phyloP scores from a whole-genome alignment of 2,329 filamentous ascomycete species.

The Akanthomyces muscarius region DNA sequence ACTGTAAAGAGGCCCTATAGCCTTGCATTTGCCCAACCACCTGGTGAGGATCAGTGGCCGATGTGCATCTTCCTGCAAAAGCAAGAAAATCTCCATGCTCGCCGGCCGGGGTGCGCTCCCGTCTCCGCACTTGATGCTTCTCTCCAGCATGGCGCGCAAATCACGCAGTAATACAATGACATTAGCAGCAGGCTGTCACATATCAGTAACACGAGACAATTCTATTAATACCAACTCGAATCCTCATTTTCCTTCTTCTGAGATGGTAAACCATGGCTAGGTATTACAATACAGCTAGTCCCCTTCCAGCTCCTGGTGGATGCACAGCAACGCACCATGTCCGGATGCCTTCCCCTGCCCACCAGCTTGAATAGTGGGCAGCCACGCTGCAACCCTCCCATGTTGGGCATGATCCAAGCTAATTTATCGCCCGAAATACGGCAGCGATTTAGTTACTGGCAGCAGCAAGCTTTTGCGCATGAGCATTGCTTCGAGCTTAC shows the following conservation, averaged over 20 bases:
- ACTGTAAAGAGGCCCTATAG: neutral
- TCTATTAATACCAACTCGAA: neutral
- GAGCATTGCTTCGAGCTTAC: too few species aligned
- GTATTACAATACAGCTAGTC: neutral
- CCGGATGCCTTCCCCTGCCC: constrained; percentile 2
- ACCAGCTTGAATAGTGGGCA: neutral
- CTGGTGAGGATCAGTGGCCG: neutral
- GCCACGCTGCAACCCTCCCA: constrained; percentile 13
- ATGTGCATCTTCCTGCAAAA: neutral
- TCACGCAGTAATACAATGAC: constrained; percentile 1
- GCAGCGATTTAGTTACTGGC: neutral
- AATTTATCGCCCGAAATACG: neutral
- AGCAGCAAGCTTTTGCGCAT: neutral
- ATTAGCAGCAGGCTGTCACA: neutral
- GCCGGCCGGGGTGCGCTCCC: neutral
- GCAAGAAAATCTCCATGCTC: neutral
- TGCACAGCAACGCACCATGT: constrained; percentile 3
- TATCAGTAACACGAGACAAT: neutral
- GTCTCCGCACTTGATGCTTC: neutral
- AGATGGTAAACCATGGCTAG: neutral
- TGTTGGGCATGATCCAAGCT: neutral
- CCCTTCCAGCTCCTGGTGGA: neutral
- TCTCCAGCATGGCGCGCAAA: neutral
- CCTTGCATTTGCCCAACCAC: neutral
- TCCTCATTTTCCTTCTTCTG: neutral